Evolutionary conservation across 1,284 basidiomycete species (phyloP).

Genomic region (Tylopilus sp.): DNA sequence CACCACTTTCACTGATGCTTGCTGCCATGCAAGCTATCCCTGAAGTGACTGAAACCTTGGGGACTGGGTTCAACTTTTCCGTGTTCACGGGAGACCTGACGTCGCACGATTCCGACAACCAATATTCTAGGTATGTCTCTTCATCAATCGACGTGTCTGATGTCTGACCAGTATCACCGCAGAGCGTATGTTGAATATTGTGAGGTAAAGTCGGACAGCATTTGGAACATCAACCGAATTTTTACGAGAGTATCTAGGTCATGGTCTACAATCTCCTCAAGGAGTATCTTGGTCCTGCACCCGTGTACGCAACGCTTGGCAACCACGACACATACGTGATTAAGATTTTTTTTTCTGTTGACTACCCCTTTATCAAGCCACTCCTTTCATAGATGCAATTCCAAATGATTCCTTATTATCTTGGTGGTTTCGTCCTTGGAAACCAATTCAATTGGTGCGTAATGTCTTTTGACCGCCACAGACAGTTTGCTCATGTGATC

Average conservation of each 20-base stretch:
- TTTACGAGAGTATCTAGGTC: constrained; percentile 49
- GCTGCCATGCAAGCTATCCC: constrained; percentile 77
- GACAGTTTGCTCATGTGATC: neutral
- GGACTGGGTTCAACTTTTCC: constrained; percentile 71
- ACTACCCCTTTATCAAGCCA: neutral
- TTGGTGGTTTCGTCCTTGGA: constrained; percentile 60
- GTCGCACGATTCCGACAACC: constrained; percentile 75
- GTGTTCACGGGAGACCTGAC: constrained; percentile 85
- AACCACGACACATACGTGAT: constrained; percentile 43
- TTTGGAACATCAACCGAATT: constrained; percentile 9
- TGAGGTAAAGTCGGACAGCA: too few species aligned
- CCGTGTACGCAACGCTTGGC: too few species aligned
- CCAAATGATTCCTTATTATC: constrained; percentile 72
- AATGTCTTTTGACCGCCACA: neutral
- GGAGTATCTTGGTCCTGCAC: constrained; percentile 67
- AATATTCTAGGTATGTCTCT: constrained; percentile 63
- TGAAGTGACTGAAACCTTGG: constrained; percentile 68
- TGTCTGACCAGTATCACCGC: constrained; percentile 6
- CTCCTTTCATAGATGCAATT: constrained; percentile 51
- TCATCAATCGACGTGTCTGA: neutral
- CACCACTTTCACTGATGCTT: constrained; percentile 69
- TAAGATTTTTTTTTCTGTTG: neutral
- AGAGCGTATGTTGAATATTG: constrained; percentile 34
- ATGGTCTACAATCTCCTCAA: constrained; percentile 74
- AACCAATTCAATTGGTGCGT: constrained; percentile 75